Conservation (phyloP, 495 filamentous ascomycete species). For the Astrocystis sublimbata region DNA sequence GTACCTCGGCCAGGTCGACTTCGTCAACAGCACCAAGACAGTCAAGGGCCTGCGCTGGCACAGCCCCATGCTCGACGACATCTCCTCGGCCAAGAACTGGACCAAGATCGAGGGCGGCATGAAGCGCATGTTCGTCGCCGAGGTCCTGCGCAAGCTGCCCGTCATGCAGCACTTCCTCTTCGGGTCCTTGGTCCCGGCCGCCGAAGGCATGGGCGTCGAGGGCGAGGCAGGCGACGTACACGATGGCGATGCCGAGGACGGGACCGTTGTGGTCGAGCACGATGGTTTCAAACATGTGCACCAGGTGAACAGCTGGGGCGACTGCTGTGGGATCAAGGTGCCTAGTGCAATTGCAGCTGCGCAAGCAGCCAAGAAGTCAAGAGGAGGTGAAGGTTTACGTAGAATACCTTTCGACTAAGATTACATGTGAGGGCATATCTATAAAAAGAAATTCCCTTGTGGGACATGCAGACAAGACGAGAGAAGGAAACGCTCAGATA, state of each 20-base stretch:
- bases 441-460: too few relatives aligned
- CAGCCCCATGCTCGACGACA: conserved; percentile 97
- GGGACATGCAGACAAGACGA: too few relatives aligned
- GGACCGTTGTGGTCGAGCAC: conserved; percentile 58
- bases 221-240: conserved; percentile 41
- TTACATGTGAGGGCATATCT: too few relatives aligned
- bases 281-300: conserved; percentile 69
- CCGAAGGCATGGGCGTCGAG: conserved; percentile 74
- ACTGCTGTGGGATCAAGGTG: conserved; percentile 98
- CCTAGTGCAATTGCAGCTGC: conserved; percentile 88
- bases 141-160: conserved; percentile 90
- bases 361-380: conserved; percentile 78
- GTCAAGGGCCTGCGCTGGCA: conserved; percentile 96
- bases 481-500: too few relatives aligned
- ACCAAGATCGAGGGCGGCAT: conserved; percentile 90
- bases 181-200: conserved; percentile 76
- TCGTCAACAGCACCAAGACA: conserved; percentile 94
- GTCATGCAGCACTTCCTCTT: conserved; percentile 99
- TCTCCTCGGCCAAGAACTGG: conserved; percentile 90
- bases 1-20: conserved; percentile 88
- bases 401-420: conserved; percentile 87
- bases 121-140: conserved; percentile 92
- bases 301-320: conserved; percentile 74
- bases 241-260: conserved; percentile 55
- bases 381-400: conserved; percentile 61